Conservation (phyloP, 163 green algal genomes). For the Chlamydomonas reinhardtii region DNA sequence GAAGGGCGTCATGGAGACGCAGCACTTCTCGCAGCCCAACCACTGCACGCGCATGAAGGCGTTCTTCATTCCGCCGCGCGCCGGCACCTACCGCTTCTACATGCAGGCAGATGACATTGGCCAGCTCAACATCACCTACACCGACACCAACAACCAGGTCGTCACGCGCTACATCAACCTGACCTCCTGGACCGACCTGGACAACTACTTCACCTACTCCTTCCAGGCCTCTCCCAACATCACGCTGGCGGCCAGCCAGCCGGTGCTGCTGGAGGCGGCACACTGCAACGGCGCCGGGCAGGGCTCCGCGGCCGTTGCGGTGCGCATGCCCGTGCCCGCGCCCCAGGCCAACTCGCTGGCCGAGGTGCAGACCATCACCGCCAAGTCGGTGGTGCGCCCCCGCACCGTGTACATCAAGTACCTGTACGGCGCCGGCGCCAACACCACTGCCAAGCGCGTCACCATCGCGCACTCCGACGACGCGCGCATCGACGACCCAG, state of each 20-base stretch:
- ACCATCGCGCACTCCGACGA: neutral
- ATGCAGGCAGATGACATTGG: constrained; percentile 37
- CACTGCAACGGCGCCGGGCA: constrained; percentile 46
- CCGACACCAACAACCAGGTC: neutral
- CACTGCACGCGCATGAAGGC: constrained; percentile 35
- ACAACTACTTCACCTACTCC: constrained; percentile 14
- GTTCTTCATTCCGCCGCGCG: constrained; percentile 48
- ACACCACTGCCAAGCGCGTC: neutral
- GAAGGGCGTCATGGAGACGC: constrained; percentile 1
- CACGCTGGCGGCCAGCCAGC: constrained; percentile 31
- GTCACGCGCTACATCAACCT: neutral
- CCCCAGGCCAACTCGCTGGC: constrained; percentile 33
- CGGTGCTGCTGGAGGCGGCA: constrained; percentile 33
- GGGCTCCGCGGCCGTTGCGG: constrained; percentile 14
- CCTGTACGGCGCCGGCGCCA: constrained; percentile 29
- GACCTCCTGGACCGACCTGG: neutral
- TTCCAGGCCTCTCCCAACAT: constrained; percentile 16
- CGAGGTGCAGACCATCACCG: constrained; percentile 33
- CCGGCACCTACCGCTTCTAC: constrained; percentile 49
- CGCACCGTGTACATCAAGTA: constrained; percentile 30
- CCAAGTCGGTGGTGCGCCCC: neutral
- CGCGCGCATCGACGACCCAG: neutral
- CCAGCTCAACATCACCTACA: constrained; percentile 49
- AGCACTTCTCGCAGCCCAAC: neutral
- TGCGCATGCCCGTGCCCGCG: constrained; percentile 23